These are phyloP conservation scores for Fomitiporia mediterranea DNA, from an alignment of 1,284 basidiomycete species.

Conservation along the genomic window DNA sequence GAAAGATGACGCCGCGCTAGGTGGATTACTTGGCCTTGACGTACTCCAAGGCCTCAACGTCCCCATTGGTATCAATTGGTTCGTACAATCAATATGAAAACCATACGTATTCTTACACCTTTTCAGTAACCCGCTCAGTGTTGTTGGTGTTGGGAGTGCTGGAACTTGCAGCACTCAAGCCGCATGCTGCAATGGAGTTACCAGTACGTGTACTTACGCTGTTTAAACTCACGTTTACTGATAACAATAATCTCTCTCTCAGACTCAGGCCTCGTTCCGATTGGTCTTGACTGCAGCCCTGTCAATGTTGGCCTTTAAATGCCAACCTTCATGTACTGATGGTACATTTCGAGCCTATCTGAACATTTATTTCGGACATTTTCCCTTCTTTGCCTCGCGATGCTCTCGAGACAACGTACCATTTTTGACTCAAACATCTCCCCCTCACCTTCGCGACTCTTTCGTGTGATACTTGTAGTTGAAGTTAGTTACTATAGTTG, in stretches of 20 bases:
- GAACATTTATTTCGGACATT: too few relatives aligned
- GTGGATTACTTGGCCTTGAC: neutral
- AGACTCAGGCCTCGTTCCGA: neutral
- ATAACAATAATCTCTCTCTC: neutral
- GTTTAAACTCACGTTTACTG: neutral
- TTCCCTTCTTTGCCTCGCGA: too few relatives aligned
- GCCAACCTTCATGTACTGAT: neutral
- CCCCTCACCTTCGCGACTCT: too few relatives aligned
- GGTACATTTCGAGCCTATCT: too few relatives aligned
- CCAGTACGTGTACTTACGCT: conserved; percentile 1
- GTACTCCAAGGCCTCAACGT: conserved; percentile 1
- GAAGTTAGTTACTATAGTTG: too few relatives aligned
- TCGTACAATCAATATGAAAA: neutral
- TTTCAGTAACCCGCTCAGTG: neutral
- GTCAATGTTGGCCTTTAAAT: conserved; percentile 4
- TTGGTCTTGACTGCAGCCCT: conserved; percentile 15
- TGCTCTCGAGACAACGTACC: too few relatives aligned
- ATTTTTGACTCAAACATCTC: too few relatives aligned
- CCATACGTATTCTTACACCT: neutral
- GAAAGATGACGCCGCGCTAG: neutral
- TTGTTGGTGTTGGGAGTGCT: conserved; percentile 3
- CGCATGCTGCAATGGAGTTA: conserved; percentile 7
- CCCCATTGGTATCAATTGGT: conserved; percentile 15
- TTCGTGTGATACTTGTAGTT: neutral
- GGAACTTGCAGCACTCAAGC: conserved; percentile 9